Evolutionary conservation across 495 filamentous ascomycete genomes (phyloP).

Genomic region (Lindgomyces ingoldianus): DNA sequence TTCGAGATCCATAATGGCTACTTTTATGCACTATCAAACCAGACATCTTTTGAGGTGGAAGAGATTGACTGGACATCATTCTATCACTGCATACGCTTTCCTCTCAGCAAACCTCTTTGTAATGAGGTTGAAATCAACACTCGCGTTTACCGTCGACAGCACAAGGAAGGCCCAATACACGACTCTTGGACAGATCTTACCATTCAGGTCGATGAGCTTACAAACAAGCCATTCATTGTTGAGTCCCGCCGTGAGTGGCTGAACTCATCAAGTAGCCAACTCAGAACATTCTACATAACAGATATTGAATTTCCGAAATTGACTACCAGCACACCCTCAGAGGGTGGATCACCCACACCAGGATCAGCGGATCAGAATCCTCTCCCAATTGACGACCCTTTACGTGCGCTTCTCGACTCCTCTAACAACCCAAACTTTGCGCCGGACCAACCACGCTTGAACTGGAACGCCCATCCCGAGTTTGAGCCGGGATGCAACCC

Average conservation of each 20-base stretch:
- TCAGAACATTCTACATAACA: constrained; percentile 69
- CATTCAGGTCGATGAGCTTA: constrained; percentile 63
- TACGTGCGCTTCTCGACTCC: constrained; percentile 17
- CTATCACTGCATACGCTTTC: constrained; percentile 68
- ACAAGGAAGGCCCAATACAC: constrained; percentile 73
- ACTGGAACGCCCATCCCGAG: constrained; percentile 33
- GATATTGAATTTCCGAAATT: constrained; percentile 53
- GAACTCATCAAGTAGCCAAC: constrained; percentile 58
- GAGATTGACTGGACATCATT: constrained; percentile 70
- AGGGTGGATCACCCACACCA: neutral
- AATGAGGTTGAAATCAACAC: constrained; percentile 43
- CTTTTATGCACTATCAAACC: constrained; percentile 73
- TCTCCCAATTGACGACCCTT: constrained; percentile 22
- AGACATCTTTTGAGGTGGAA: constrained; percentile 62
- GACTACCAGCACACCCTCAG: neutral
- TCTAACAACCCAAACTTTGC: constrained; percentile 33
- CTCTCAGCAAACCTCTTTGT: constrained; percentile 47
- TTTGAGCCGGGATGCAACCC: neutral
- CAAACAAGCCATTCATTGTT: constrained; percentile 60
- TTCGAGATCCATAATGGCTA: constrained; percentile 71
- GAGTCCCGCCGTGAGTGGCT: constrained; percentile 75
- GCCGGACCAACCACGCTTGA: constrained; percentile 20
- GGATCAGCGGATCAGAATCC: neutral
- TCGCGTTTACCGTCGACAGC: constrained; percentile 65
- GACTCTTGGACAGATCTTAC: constrained; percentile 73